Base-by-base conservation (phyloP, 495 filamentous ascomycete species). In the Neurospora pannonica region DNA sequence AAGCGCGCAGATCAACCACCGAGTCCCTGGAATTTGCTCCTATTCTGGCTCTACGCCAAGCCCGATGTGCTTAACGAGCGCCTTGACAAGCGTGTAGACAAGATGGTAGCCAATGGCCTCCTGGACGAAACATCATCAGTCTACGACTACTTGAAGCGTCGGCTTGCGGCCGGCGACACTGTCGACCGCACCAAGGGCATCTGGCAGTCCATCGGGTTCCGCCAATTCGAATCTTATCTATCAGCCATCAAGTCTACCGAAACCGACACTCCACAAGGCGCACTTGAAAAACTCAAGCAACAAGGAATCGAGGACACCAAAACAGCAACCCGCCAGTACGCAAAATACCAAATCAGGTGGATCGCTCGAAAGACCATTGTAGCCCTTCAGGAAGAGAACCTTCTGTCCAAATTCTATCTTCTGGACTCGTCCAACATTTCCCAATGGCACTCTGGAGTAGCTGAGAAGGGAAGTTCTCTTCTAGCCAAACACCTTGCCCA, bases 181-280 rank as follows among this genome's bases (percentile, higher is more conserved):
- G 82, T 96, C 28, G 93, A 98, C 76, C 84, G 87, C 70, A 91
- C 88, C 0, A 88, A 90, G 38, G 97, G 97, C 4, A 96, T 98
- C 17, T 98, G 94, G 94, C 90, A 96, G 71, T 95, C 94, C 13
- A 98, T 99, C 76, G 97, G 97, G 1, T 97, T 93, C 81, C 97
- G 96, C 78, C 94, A 99, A 80, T 89, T 97, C 80, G 85, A 91
- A 71, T 85, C 87, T 0, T 97, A 93, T 75, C 84, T 95, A 28
- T 74, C 84, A 4, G 88, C 89, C 8, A 75, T 89, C 36, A 76
- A 82, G 48, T 74, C 84, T 11, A 83, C 77, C 28, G 54, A 67
- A 36, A 36, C 17, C n/a, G 62, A 70, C 38, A 38, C 72, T 36
- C n/a, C n/a, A 31, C 28, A 37, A 40, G 77, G 82, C 34, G 76